Percentiles rank a stretch among this genome's conserved stretches.
Conservation (phyloP, 1,139 yeast species). For the Candida gigantensis region DNA sequence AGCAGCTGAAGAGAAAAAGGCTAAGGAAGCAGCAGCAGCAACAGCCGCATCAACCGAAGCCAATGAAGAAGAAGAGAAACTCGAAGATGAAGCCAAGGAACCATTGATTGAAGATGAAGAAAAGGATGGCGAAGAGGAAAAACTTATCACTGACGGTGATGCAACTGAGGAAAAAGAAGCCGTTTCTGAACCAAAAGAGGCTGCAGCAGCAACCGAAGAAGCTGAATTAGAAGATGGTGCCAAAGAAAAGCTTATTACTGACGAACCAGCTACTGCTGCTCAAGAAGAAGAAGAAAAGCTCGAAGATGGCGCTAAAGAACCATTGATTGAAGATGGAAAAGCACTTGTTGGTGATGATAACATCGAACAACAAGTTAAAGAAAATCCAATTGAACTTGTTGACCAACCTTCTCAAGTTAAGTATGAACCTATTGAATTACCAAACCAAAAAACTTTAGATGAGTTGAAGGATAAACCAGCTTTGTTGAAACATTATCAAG, state of each 20-base stretch:
- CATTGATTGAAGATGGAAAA: slow-evolving; percentile 1
- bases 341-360: slow-evolving; percentile 20
- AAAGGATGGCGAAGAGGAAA: slow-evolving; percentile 3
- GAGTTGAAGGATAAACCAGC: slow-evolving; percentile 50
- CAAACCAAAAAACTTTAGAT: slow-evolving; percentile 44
- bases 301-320: slow-evolving; percentile 8
- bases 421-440: slow-evolving; percentile 34
- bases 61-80: slow-evolving; percentile 9
- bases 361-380: slow-evolving; percentile 26
- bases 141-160: slow-evolving; percentile 1
- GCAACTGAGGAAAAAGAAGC: slow-evolving; percentile 1
- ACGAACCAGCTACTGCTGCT: slow-evolving; percentile 9
- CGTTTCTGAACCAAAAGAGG: slow-evolving; percentile 9
- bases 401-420: slow-evolving; percentile 32
- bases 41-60: slow-evolving; percentile 11
- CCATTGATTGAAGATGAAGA: slow-evolving; percentile 10
- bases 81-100: slow-evolving; percentile 7
- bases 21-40: slow-evolving; percentile 11
- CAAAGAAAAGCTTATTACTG: slow-evolving; percentile 6
- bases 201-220: slow-evolving; percentile 9
- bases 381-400: slow-evolving; percentile 35
- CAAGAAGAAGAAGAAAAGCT: slow-evolving; percentile 4
- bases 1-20: slow-evolving; percentile 12
- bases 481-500: slow-evolving; percentile 48
- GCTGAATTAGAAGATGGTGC: slow-evolving; percentile 7